These are phyloP conservation scores for Teunomyces atbi DNA, from an alignment of 805 yeast species.

Conservation along the genomic window DNA sequence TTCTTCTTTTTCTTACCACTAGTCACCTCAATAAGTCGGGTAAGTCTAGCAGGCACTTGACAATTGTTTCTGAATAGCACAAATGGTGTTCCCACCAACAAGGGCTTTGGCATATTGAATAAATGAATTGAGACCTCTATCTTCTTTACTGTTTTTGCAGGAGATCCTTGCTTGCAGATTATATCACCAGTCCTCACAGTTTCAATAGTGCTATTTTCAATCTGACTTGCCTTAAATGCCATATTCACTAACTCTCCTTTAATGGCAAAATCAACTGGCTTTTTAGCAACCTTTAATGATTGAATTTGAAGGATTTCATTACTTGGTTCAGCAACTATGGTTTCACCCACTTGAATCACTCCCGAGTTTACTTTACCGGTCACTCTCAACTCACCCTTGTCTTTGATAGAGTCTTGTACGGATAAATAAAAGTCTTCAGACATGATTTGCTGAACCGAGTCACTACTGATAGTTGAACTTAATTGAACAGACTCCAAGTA, in stretches of 20 bases:
- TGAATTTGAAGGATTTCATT: constrained; percentile 45
- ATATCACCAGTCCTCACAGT: constrained; percentile 64
- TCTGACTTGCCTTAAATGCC: constrained; percentile 43
- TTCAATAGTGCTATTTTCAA: constrained; percentile 51
- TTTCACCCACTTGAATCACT: constrained; percentile 66
- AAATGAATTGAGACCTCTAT: constrained; percentile 30
- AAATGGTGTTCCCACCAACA: constrained; percentile 76
- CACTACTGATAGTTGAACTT: constrained; percentile 11
- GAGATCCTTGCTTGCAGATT: constrained; percentile 24
- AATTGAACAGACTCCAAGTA: constrained; percentile 35
- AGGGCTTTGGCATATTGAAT: constrained; percentile 58
- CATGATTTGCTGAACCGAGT: constrained; percentile 16
- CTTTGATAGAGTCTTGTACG: constrained; percentile 58
- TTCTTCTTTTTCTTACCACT: constrained; percentile 23
- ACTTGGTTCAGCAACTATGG: constrained; percentile 56
- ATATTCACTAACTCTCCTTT: constrained; percentile 64
- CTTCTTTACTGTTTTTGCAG: constrained; percentile 24
- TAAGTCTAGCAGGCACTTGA: constrained; percentile 66
- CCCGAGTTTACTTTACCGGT: constrained; percentile 72
- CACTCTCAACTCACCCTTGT: constrained; percentile 48
- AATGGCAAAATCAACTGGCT: constrained; percentile 47
- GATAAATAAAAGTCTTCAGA: constrained; percentile 53
- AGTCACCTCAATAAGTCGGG: constrained; percentile 37
- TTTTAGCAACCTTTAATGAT: constrained; percentile 28
- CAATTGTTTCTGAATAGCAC: constrained; percentile 75